Conservation (phyloP, 805 yeast genomes). For the Hanseniaspora osmophila region DNA sequence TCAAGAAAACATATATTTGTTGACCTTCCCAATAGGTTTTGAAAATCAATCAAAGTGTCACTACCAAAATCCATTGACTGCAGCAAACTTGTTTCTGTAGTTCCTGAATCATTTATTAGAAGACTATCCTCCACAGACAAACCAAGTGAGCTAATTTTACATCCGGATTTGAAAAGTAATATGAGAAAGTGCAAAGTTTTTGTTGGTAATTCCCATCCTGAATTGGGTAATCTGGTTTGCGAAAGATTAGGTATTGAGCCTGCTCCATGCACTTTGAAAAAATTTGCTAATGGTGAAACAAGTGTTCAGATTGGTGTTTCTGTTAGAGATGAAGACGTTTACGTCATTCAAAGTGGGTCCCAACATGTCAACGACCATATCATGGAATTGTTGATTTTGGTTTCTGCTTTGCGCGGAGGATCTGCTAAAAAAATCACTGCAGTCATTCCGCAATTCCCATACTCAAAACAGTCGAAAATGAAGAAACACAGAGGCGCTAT, state of each 20-base stretch:
- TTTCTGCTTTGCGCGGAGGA: conserved; percentile 94
- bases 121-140: conserved; percentile 3
- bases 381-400: conserved; percentile 87
- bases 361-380: conserved; percentile 82
- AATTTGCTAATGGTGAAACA: conserved; percentile 95
- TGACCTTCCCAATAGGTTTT: no score
- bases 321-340: conserved; percentile 93
- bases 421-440: conserved; percentile 95
- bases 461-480: conserved; percentile 95
- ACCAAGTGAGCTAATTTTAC: background rate
- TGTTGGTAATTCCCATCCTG: conserved; percentile 94
- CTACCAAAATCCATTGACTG: background rate
- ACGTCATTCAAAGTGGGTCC: conserved; percentile 82
- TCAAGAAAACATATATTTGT: no score
- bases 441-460: conserved; percentile 94
- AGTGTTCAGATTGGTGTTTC: conserved; percentile 90
- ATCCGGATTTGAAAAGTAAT: conserved; percentile 1
- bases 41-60: background rate
- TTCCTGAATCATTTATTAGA: conserved; percentile 6
- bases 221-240: conserved; percentile 80
- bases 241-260: conserved; percentile 82
- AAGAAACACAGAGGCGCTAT: conserved; percentile 97
- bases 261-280: conserved; percentile 81
- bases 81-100: conserved; percentile 5
- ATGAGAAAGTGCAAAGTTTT: conserved; percentile 97